Percentiles rank a stretch among this genome's conserved stretches.
Evolutionary conservation across 2,329 filamentous ascomycete genomes (phyloP).

Genomic region (Fonsecaea multimorphosa): DNA sequence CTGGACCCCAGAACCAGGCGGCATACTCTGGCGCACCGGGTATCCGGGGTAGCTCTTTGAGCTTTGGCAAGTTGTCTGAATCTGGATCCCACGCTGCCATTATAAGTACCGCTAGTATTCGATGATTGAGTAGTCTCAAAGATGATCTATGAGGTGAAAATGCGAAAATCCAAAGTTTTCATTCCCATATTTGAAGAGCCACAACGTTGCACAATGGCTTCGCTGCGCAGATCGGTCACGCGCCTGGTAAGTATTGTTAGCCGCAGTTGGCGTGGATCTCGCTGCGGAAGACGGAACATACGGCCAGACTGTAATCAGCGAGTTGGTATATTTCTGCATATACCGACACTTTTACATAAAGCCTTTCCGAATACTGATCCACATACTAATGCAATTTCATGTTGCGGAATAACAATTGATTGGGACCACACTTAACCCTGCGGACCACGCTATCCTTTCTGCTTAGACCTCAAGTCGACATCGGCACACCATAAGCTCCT

Average conservation of each 20-base stretch:
- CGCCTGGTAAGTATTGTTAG: not conserved
- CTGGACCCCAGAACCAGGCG: conserved; percentile 42
- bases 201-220: not conserved
- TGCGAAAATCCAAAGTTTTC: not conserved
- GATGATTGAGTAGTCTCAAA: not conserved
- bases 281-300: not conserved
- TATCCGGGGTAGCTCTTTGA: conserved; percentile 59
- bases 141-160: not conserved
- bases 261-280: not conserved
- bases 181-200: not conserved
- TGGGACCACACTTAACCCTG: not conserved
- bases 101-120: not conserved
- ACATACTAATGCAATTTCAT: not conserved
- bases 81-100: conserved; percentile 56
- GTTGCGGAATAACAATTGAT: not conserved
- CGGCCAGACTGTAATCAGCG: not conserved
- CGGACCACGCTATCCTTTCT: not conserved
- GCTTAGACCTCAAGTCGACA: not conserved
- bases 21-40: conserved; percentile 60
- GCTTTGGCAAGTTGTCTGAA: conserved; percentile 57
- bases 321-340: not conserved
- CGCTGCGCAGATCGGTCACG: not conserved
- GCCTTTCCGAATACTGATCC: not conserved
- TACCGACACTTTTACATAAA: not conserved
- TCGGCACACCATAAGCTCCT: not conserved